These are phyloP conservation scores for Pythium chondricola DNA, from an alignment of 352 stramenopile species.

Conservation along the genomic window DNA sequence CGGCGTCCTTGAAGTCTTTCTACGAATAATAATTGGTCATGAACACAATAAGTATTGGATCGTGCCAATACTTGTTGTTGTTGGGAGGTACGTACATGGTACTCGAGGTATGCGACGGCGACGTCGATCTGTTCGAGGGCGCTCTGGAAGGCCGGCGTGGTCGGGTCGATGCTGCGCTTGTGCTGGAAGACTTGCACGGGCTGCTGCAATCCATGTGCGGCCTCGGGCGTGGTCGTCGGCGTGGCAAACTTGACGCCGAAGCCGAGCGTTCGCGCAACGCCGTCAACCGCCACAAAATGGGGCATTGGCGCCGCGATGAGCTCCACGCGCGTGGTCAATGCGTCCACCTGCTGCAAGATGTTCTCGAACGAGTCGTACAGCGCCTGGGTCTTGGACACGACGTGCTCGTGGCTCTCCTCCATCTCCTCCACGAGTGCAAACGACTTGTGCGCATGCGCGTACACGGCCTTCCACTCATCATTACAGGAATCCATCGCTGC, in stretches of 20 bases:
- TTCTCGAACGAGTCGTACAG: conserved; percentile 78
- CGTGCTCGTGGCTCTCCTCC: conserved; percentile 73
- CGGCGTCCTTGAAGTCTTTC: conserved; percentile 61
- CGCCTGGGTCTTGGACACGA: conserved; percentile 65
- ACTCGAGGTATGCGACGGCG: conserved; percentile 51
- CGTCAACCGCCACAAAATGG: conserved; percentile 64
- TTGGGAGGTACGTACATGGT: conserved; percentile 39
- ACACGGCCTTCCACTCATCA: conserved; percentile 34
- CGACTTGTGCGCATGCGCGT: conserved; percentile 48
- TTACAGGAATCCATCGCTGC: conserved; percentile 25
- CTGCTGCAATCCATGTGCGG: conserved; percentile 14
- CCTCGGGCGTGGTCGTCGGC: conserved; percentile 20
- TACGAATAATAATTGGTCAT: conserved; percentile 24
- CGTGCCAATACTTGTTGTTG: no score
- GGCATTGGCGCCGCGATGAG: conserved; percentile 59
- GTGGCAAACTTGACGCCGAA: conserved; percentile 66
- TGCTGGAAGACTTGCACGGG: conserved; percentile 76
- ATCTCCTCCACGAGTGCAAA: conserved; percentile 71
- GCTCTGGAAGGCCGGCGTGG: conserved; percentile 43
- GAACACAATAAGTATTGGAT: conserved; percentile 1
- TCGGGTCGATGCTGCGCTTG: conserved; percentile 65
- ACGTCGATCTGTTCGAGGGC: conserved; percentile 68
- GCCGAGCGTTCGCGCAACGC: conserved; percentile 43
- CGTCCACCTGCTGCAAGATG: conserved; percentile 28
- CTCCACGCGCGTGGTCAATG: conserved; percentile 50